Evolutionary conservation across 441 rosid species (phyloP), one percentile per base, ranked within the genome.

Genomic region (Melastoma candidum): DNA sequence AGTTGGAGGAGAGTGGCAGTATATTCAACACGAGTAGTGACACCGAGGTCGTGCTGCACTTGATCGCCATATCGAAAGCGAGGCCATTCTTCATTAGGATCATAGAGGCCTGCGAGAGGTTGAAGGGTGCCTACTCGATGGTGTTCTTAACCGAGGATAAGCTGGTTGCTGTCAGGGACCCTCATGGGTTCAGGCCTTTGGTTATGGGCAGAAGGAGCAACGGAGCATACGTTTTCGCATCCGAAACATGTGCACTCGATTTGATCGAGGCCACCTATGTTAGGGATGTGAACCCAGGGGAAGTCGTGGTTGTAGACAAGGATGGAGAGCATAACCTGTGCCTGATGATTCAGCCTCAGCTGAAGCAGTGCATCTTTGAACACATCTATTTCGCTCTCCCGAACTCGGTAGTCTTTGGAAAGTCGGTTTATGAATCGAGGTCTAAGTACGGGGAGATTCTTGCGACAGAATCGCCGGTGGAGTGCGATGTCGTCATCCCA

Each of bases 141-240:
- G 97, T 88, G 63, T 88, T 88, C 69, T 76, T 69, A 3, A 85
- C 89, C 0, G 85, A 83, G 60, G 97, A 88, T 75, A 88, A 88
- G 72, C 72, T 88, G 41, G 97, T 88, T 48, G 97, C 95, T 0
- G 97, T 88, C 32, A 82, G 95, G 54, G 97, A 88, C 22, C 97
- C 97, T 0, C 68, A 8, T 51, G 97, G 97, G 24, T 88, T 88
- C 65, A 72, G 96, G 59, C 97, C 97, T 0, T 63, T 88, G 64
- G 97, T 88, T 39, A 85, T 88, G 92, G 97, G 97, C 17, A 78
- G 85, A 79, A 79, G 89, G 73, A 85, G 92, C 44, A 88, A 85
- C 48, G 95, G 95, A 0, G 84, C 92, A 46, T 73, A 85, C 36
- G 92, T 85, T 54, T 88, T 85, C 45, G 97, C 97, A 7, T 88